These are phyloP conservation scores for Aspergillus thermomutatus DNA, from an alignment of 2,329 filamentous ascomycete genomes.

Conservation along the genomic window DNA sequence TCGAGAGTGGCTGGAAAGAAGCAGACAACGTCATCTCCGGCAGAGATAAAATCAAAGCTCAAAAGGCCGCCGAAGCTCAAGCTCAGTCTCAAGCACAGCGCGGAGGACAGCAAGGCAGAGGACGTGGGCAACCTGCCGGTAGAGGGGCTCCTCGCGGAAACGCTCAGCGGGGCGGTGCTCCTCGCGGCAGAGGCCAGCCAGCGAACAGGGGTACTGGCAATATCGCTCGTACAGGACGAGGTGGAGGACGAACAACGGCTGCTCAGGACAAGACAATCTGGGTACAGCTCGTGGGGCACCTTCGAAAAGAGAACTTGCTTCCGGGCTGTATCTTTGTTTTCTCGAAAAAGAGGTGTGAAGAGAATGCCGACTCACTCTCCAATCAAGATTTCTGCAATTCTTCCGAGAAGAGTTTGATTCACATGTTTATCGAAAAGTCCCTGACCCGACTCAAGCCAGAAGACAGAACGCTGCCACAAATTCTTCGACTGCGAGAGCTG, in stretches of 20 bases:
- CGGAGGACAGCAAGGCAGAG: slow-evolving; percentile 52
- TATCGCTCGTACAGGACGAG: slow-evolving; percentile 82
- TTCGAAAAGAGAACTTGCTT: slow-evolving; percentile 81
- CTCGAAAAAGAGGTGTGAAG: slow-evolving; percentile 95
- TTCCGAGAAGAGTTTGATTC: slow-evolving; percentile 90
- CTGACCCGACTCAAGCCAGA: slow-evolving; percentile 87
- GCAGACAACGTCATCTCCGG: slow-evolving; percentile 79
- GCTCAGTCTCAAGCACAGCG: slow-evolving; percentile 53
- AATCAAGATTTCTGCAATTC: slow-evolving; percentile 95
- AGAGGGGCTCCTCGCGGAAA: slow-evolving; percentile 39
- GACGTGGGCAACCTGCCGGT: slow-evolving; percentile 54
- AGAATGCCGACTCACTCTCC: slow-evolving; percentile 91
- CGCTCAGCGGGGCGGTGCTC: slow-evolving; percentile 38
- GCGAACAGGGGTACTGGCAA: slow-evolving; percentile 67
- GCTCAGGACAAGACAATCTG: slow-evolving; percentile 95
- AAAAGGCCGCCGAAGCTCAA: slow-evolving; percentile 50
- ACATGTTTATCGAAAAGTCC: slow-evolving; percentile 96
- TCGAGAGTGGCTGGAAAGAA: slow-evolving; percentile 92
- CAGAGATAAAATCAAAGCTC: slow-evolving; percentile 69
- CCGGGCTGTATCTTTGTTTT: slow-evolving; percentile 98
- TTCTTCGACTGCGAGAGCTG: slow-evolving; percentile 79
- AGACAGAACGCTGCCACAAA: slow-evolving; percentile 86
- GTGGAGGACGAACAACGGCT: slow-evolving; percentile 80
- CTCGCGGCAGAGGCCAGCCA: slow-evolving; percentile 56
- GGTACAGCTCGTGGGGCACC: slow-evolving; percentile 90